Evolutionary conservation across 2,329 filamentous ascomycete genomes (phyloP).

Genomic region (Fusarium fujikuroi): DNA sequence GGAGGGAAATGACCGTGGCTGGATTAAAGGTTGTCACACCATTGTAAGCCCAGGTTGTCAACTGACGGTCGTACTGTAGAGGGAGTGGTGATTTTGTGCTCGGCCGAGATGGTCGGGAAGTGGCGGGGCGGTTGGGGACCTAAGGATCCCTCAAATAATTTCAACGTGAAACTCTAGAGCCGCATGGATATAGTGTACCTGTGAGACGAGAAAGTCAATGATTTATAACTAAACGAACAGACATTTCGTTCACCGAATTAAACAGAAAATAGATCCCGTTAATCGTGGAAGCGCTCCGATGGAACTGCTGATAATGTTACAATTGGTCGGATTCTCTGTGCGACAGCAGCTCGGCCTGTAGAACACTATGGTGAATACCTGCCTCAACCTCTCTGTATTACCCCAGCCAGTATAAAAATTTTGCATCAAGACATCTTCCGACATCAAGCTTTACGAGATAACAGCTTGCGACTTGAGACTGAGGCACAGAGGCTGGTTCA

Average conservation of each 20-base stretch:
- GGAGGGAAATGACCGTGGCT: not conserved
- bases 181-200: not conserved
- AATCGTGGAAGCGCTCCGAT: no score
- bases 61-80: not conserved
- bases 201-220: not conserved
- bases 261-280: not conserved
- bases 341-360: no score
- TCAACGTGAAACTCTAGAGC: not conserved
- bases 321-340: no score
- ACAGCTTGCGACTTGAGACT: not conserved
- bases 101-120: not conserved
- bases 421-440: not conserved
- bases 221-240: rapidly evolving
- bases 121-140: not conserved
- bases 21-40: not conserved
- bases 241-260: rapidly evolving
- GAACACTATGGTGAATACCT: rapidly evolving
- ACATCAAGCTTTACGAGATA: not conserved
- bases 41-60: not conserved
- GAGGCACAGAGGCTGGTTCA: no score
- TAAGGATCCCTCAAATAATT: not conserved
- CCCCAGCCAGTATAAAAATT: not conserved
- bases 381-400: not conserved
- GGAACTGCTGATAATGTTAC: no score
- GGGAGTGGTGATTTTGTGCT: not conserved